phyloP scores from a whole-genome alignment of 768 basidiomycete genomes.

The Roridomyces roridus region DNA sequence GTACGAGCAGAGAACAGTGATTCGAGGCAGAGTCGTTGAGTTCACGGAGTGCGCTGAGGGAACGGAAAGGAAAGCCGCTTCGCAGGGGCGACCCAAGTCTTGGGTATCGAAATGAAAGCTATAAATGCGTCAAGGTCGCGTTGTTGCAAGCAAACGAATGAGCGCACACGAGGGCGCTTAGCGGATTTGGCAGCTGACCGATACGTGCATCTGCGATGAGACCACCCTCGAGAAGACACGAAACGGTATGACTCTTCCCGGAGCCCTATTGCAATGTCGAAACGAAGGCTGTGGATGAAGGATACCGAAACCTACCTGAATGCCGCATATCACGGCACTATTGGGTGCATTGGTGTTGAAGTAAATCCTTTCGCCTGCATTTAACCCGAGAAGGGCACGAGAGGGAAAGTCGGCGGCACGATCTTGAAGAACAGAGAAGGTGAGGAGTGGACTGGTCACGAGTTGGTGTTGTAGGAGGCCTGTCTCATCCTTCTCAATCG shows the following conservation, averaged over 20 bases:
- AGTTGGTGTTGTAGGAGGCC: conserved; percentile 7
- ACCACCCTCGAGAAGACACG: conserved; percentile 56
- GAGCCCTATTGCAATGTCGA: conserved; percentile 45
- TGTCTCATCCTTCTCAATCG: too few relatives aligned
- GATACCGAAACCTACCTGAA: conserved; percentile 48
- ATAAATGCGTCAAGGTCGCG: neutral
- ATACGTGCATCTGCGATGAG: conserved; percentile 44
- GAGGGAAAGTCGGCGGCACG: conserved; percentile 17
- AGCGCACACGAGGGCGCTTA: conserved; percentile 48
- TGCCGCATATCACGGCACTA: conserved; percentile 59
- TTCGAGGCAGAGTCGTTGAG: conserved; percentile 1
- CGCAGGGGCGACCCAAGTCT: conserved; percentile 17
- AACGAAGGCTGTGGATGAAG: too few relatives aligned
- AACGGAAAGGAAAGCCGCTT: conserved; percentile 19
- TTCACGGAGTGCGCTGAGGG: neutral
- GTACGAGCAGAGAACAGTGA: conserved; percentile 24
- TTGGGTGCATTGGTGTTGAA: conserved; percentile 60
- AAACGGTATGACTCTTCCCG: conserved; percentile 60
- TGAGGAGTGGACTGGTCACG: conserved; percentile 16
- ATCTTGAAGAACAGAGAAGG: conserved; percentile 6
- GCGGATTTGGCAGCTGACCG: conserved; percentile 47
- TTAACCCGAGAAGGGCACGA: conserved; percentile 27
- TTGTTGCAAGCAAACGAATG: neutral
- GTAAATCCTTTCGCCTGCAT: conserved; percentile 47
- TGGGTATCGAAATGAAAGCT: conserved; percentile 23